Base-by-base conservation (phyloP, 2,329 filamentous ascomycete species). In the Exophiala lecanii-corni region DNA sequence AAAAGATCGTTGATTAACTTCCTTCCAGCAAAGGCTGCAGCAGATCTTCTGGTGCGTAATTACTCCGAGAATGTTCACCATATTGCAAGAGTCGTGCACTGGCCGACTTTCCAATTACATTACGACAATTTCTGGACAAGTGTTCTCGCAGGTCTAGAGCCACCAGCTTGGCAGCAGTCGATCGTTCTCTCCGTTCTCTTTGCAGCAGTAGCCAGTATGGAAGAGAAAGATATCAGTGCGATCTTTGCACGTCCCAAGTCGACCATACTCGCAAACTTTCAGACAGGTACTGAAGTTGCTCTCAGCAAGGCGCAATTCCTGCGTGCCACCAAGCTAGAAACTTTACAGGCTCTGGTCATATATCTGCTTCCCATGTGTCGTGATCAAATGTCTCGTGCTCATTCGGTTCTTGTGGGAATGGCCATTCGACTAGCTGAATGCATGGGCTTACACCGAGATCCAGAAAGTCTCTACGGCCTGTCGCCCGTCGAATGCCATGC, bases 381-480 rank as follows among this genome's bases (percentile, higher is more conserved):
- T 41, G 75, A 75, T 15, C 82, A 88, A 61, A 73, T 89, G 3
- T 88, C 84, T 5, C 71, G 84, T 49, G 78, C 81, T 3, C 84
- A 89, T 61, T 86, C 82, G 3, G 81, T 84, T 3, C 70, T 88
- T 1, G 76, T 85, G 3, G 84, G 82, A 2, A 79, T 82, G 10
- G 83, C 82, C 3, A 81, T 88, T 31, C 74, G 84, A 12, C 76
- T 88, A 59, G 84, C 82, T 5, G 82, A 88, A 65, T 87, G 83
- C 56, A 86, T 88, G 81, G 82, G 83, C 2, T 65, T 89, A 13
- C 82, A 89, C 58, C 75, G 82, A 6, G 84, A 89, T 51, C 82
- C 82, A 12, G 74, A 78, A 32, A 71, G 74, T 7, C 37, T 46
- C 9, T 87, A 85, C 55, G 78, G 76, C 1, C 72, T 84, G 43